These are phyloP conservation scores for Wickerhamiella vanderwaltii DNA, from an alignment of 805 yeast species.

Conservation along the genomic window DNA sequence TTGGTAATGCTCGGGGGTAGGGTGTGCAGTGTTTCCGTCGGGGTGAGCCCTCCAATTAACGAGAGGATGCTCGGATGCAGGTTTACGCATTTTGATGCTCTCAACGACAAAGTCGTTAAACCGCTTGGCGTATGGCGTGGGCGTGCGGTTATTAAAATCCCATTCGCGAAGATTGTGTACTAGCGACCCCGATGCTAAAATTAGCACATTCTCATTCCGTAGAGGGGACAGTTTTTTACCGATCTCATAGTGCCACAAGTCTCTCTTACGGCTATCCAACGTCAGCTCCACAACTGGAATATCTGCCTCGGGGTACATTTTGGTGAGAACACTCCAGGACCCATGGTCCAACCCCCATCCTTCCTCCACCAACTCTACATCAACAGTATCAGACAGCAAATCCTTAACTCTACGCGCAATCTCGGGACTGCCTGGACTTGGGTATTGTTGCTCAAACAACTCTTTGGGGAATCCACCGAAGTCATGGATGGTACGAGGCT, in stretches of 20 bases:
- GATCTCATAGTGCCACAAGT: conserved; percentile 32
- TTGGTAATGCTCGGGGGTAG: conserved; percentile 56
- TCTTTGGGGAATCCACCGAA: conserved; percentile 17
- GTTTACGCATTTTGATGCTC: neutral
- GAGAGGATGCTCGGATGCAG: conserved; percentile 24
- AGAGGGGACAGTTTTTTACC: conserved; percentile 43
- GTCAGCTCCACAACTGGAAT: conserved; percentile 32
- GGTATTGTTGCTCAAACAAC: conserved; percentile 17
- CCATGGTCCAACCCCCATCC: conserved; percentile 23
- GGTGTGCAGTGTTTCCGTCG: conserved; percentile 39
- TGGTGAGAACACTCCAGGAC: conserved; percentile 18
- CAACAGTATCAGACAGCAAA: neutral
- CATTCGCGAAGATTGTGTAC: conserved; percentile 45
- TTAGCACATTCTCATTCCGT: conserved; percentile 39
- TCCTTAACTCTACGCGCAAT: conserved; percentile 15
- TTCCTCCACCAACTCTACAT: neutral
- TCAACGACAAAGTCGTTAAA: conserved; percentile 30
- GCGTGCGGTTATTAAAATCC: neutral
- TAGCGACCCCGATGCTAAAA: conserved; percentile 58
- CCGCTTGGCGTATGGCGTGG: conserved; percentile 21
- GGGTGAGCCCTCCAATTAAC: conserved; percentile 17
- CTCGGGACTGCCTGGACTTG: conserved; percentile 19
- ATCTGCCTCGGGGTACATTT: conserved; percentile 21
- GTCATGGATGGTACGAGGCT: conserved; percentile 20
- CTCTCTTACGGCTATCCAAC: conserved; percentile 29